Evolutionary conservation across 2,329 filamentous ascomycete genomes (phyloP).

Genomic region (Leptographium radiaticola): DNA sequence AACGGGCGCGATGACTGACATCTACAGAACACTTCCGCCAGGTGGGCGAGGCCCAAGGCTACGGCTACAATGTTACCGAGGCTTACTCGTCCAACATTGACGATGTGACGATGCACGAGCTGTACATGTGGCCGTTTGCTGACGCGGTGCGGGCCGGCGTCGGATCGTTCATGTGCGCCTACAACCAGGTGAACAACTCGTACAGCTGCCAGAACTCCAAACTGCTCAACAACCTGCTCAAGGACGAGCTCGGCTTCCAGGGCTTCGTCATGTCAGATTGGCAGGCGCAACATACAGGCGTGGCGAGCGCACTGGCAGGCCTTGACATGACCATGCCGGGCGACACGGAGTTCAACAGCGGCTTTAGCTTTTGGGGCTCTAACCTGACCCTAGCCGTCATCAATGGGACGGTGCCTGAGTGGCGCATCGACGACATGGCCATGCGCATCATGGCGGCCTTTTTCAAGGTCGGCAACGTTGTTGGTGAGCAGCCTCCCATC

Average conservation of each 20-base stretch:
- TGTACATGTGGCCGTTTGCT: conserved; percentile 53
- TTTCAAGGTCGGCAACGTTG: conserved; percentile 49
- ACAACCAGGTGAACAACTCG: conserved; percentile 59
- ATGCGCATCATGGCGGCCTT: conserved; percentile 65
- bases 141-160: conserved; percentile 45
- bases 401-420: conserved; percentile 80
- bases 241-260: conserved; percentile 44
- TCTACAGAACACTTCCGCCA: conserved; percentile 57
- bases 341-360: conserved; percentile 61
- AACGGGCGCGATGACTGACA: too few species aligned
- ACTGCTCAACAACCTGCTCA: conserved; percentile 53
- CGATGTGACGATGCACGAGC: conserved; percentile 47
- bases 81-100: conserved; percentile 38
- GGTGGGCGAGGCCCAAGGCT: conserved; percentile 37
- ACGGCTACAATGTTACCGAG: conserved; percentile 51
- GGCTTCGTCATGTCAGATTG: conserved; percentile 14
- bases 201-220: conserved; percentile 60
- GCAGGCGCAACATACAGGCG: conserved; percentile 49
- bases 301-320: conserved; percentile 53
- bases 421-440: conserved; percentile 83
- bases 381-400: conserved; percentile 80
- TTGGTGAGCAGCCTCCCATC: conserved; percentile 37
- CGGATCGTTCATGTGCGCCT: conserved; percentile 37
- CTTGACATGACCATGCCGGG: conserved; percentile 86
- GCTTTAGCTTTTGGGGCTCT: conserved; percentile 32